Conservation (phyloP, 2,329 filamentous ascomycete genomes). For the Bipolaris cookei region DNA sequence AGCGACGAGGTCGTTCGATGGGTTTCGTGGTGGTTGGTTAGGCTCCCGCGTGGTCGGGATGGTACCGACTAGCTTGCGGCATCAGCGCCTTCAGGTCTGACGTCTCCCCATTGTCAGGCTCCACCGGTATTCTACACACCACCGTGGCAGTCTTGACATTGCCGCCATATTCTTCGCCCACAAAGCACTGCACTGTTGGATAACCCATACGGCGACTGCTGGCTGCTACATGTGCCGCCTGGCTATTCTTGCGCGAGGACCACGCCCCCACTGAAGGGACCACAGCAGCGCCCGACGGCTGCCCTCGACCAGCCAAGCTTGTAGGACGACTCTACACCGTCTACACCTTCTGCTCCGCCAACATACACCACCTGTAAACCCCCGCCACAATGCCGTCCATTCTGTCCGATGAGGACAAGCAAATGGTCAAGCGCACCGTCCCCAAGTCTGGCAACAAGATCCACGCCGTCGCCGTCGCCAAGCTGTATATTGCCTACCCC, state of each 20-base stretch:
- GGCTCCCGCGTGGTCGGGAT: constrained; percentile 29
- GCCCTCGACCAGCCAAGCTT: constrained; percentile 19
- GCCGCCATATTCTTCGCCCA: constrained; percentile 11
- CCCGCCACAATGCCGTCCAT: constrained; percentile 63
- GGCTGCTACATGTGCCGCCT: constrained; percentile 40
- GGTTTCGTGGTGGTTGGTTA: constrained; percentile 17
- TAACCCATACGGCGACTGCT: neutral
- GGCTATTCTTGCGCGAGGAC: constrained; percentile 22
- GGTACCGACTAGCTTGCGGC: constrained; percentile 24
- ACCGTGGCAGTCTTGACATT: constrained; percentile 29
- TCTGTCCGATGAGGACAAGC: constrained; percentile 91
- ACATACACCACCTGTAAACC: too few relatives aligned
- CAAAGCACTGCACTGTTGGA: neutral
- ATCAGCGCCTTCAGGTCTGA: constrained; percentile 27
- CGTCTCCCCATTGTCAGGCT: constrained; percentile 28
- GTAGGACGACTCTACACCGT: constrained; percentile 15
- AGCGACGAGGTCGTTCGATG: constrained; percentile 6
- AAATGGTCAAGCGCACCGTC: constrained; percentile 91
- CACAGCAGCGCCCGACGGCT: constrained; percentile 21
- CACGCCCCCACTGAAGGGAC: constrained; percentile 39
- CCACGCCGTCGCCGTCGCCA: constrained; percentile 89
- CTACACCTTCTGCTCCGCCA: neutral
- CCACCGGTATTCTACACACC: constrained; percentile 23
- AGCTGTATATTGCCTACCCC: constrained; percentile 91
- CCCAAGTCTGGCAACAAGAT: constrained; percentile 98